Evolutionary conservation across 139 green algal species (phyloP).

Genomic region (Limnomonas spitsbergensis): DNA sequence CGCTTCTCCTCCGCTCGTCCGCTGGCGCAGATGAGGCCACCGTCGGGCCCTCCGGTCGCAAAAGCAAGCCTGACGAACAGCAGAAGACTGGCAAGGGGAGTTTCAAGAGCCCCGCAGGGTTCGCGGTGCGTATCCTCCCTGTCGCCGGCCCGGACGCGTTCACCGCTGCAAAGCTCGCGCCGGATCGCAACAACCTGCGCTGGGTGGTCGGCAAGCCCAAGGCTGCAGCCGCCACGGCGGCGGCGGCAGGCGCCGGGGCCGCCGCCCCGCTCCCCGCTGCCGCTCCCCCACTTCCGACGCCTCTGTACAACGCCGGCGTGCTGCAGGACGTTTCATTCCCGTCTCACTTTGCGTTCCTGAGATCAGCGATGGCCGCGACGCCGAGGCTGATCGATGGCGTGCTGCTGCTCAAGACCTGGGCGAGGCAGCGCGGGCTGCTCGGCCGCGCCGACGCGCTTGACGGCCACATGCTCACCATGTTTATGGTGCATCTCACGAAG

Average conservation of each 20-base stretch:
- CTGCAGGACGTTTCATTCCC: slow-evolving; percentile 55
- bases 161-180: slow-evolving; percentile 47
- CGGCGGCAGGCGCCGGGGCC: no score
- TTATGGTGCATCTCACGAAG: slow-evolving; percentile 57
- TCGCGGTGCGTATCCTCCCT: slow-evolving; percentile 42
- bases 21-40: no score
- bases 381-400: slow-evolving; percentile 47
- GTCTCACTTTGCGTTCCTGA: slow-evolving; percentile 30
- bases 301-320: slow-evolving; percentile 69
- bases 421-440: slow-evolving; percentile 42
- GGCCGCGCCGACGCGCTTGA: slow-evolving; percentile 44
- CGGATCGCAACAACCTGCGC: slow-evolving; percentile 42
- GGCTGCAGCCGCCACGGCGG: no score
- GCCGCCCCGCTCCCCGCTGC: neutral
- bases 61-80: no score
- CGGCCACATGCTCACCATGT: slow-evolving; percentile 48
- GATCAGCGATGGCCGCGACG: slow-evolving; percentile 18
- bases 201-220: neutral
- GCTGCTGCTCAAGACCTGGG: slow-evolving; percentile 74
- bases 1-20: slow-evolving; percentile 59
- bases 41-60: no score
- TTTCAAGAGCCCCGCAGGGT: slow-evolving; percentile 7
- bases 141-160: slow-evolving; percentile 33
- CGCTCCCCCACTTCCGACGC: slow-evolving; percentile 44
- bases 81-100: no score